Evolutionary conservation across 371 early-diverging fungal genomes (phyloP).

Genomic region (Thermomucor indicae-seudaticae): DNA sequence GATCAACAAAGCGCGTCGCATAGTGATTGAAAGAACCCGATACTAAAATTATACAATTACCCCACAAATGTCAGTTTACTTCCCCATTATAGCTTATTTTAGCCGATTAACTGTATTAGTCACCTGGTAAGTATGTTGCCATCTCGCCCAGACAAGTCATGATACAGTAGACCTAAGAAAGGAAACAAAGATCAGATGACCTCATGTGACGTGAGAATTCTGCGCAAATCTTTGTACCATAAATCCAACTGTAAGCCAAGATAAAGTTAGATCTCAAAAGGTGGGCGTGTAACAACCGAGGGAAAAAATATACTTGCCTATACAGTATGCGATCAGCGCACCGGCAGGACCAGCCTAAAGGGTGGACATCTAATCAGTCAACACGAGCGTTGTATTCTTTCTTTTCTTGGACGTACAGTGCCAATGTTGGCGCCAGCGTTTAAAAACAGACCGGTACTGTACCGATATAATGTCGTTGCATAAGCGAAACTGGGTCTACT

Average conservation of each 20-base stretch:
- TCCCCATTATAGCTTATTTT: not conserved
- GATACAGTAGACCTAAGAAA: conserved; percentile 71
- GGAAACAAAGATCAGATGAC: not conserved
- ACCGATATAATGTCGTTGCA: too few relatives aligned
- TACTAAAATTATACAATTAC: conserved; percentile 32
- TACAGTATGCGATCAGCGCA: not conserved
- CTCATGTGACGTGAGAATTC: too few relatives aligned
- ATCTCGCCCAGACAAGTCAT: conserved; percentile 84
- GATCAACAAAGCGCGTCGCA: conserved; percentile 81
- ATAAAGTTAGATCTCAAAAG: too few relatives aligned
- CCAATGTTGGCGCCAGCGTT: not conserved
- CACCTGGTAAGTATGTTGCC: conserved; percentile 65
- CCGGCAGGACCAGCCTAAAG: not conserved
- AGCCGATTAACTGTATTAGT: not conserved
- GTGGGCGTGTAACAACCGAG: too few relatives aligned
- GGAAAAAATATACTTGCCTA: too few relatives aligned
- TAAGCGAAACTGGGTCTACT: too few relatives aligned
- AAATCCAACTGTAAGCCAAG: too few relatives aligned
- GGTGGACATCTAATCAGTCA: not conserved
- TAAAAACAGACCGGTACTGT: not conserved
- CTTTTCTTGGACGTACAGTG: not conserved
- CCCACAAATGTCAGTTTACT: not conserved
- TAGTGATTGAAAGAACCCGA: conserved; percentile 84
- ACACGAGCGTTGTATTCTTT: too few relatives aligned
- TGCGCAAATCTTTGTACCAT: too few relatives aligned